These are phyloP conservation scores for Juncus effusus DNA, from an alignment of 176 grass and related monocot species.

Conservation along the genomic window DNA sequence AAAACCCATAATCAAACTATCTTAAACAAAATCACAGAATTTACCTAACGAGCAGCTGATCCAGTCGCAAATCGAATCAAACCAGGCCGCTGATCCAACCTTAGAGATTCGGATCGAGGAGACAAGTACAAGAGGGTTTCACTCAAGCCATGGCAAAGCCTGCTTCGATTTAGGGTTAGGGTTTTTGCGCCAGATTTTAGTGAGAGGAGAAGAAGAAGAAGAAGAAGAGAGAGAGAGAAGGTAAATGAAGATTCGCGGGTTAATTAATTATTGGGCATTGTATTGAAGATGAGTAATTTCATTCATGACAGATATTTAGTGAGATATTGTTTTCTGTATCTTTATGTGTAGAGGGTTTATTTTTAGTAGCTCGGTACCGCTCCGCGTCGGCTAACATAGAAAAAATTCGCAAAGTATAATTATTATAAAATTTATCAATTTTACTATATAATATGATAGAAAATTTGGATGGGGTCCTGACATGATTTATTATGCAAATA, in stretches of 20 bases:
- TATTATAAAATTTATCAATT: too few species aligned
- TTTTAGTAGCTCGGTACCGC: too few species aligned
- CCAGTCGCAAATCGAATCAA: background rate
- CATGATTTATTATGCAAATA: too few species aligned
- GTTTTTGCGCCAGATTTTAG: background rate
- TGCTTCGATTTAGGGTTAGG: constrained; percentile 5
- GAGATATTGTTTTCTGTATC: too few species aligned
- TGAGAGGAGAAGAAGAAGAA: background rate
- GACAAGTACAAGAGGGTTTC: background rate
- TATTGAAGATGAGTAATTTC: too few species aligned
- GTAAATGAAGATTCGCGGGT: background rate
- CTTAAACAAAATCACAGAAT: background rate
- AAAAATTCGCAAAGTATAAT: too few species aligned
- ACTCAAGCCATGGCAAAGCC: background rate
- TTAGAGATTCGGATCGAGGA: background rate
- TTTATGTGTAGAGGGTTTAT: too few species aligned
- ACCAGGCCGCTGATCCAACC: background rate
- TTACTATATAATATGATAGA: too few species aligned
- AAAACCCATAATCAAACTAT: too few species aligned
- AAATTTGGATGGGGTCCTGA: too few species aligned
- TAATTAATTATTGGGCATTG: background rate
- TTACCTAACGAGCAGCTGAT: background rate
- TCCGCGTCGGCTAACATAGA: too few species aligned
- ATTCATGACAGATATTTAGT: too few species aligned
- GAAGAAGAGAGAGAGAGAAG: constrained; percentile 9